A percentile compares a stretch with the other conserved stretches of the same genome.
Evolutionary conservation across 1,139 yeast genomes (phyloP).

Genomic region (Nakaseomyces bracarensis): DNA sequence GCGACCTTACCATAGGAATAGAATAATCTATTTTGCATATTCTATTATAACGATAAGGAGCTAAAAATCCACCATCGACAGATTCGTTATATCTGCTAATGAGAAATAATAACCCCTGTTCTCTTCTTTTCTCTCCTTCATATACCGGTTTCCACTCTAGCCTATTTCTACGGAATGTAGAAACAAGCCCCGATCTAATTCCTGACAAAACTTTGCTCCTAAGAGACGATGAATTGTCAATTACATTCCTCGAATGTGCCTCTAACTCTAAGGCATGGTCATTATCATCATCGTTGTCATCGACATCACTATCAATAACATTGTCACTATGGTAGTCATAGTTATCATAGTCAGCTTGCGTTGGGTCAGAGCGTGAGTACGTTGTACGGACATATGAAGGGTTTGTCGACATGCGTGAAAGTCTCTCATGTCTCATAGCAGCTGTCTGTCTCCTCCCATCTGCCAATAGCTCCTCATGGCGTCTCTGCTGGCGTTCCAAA

Average conservation of each 20-base stretch:
- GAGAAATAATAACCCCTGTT: constrained; percentile 28
- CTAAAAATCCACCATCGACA: constrained; percentile 69
- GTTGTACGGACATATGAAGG: too few relatives aligned
- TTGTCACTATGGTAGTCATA: neutral
- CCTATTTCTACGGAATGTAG: neutral
- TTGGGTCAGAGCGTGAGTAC: too few relatives aligned
- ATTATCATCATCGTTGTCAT: neutral
- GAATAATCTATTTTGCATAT: constrained; percentile 61
- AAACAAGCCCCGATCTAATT: neutral
- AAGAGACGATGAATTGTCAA: neutral
- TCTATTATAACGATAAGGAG: constrained; percentile 78
- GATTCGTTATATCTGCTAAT: constrained; percentile 48
- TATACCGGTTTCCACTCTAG: neutral
- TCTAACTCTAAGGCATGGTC: neutral
- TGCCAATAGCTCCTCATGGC: neutral
- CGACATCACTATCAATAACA: neutral
- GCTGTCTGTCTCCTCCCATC: neutral
- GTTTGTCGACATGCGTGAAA: neutral
- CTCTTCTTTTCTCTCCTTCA: constrained; percentile 1
- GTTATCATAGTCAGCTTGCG: neutral
- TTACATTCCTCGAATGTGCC: neutral
- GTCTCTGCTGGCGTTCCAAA: neutral
- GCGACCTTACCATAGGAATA: constrained; percentile 53
- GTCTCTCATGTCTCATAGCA: neutral
- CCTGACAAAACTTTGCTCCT: neutral